Evolutionary conservation across 1,284 basidiomycete genomes (phyloP).

Genomic region (Austroboletus novae-zelandiae): DNA sequence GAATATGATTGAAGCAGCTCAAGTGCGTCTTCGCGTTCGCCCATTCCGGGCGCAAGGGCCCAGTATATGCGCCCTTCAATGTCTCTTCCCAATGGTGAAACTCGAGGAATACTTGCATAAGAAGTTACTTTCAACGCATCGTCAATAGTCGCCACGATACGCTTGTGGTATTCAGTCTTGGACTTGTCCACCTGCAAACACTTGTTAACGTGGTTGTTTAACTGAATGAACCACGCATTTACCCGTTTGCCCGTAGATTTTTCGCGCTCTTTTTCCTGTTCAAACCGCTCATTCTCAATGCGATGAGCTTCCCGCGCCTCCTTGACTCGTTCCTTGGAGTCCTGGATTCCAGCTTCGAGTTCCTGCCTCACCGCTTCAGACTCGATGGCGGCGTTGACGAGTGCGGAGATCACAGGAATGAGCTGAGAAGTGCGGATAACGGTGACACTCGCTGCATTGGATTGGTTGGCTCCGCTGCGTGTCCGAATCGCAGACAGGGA

Average conservation of each 20-base stretch:
- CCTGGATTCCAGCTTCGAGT: conserved; percentile 52
- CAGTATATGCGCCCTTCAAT: conserved; percentile 53
- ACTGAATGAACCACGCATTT: conserved; percentile 14
- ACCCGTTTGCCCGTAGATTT: conserved; percentile 36
- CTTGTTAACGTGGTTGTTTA: not conserved
- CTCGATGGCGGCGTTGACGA: conserved; percentile 51
- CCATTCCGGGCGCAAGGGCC: conserved; percentile 47
- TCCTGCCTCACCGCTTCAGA: conserved; percentile 52
- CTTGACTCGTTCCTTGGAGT: conserved; percentile 51
- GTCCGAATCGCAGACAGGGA: conserved; percentile 24
- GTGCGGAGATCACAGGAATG: conserved; percentile 56
- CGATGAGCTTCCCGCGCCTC: conserved; percentile 48
- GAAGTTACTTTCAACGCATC: conserved; percentile 34
- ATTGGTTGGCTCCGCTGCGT: conserved; percentile 32
- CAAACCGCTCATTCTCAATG: conserved; percentile 47
- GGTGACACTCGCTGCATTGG: conserved; percentile 40
- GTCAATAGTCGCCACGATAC: conserved; percentile 18
- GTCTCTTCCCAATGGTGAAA: conserved; percentile 50
- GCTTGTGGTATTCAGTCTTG: conserved; percentile 22
- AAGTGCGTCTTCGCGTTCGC: conserved; percentile 45
- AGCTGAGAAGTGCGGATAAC: conserved; percentile 58
- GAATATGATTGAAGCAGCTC: conserved; percentile 39
- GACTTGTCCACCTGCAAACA: conserved; percentile 25
- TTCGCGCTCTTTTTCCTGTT: conserved; percentile 36
- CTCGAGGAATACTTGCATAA: conserved; percentile 40